These are phyloP conservation scores for Cenchrus fungigraminus DNA, from an alignment of 176 grass and related monocot species.

Conservation along the genomic window DNA sequence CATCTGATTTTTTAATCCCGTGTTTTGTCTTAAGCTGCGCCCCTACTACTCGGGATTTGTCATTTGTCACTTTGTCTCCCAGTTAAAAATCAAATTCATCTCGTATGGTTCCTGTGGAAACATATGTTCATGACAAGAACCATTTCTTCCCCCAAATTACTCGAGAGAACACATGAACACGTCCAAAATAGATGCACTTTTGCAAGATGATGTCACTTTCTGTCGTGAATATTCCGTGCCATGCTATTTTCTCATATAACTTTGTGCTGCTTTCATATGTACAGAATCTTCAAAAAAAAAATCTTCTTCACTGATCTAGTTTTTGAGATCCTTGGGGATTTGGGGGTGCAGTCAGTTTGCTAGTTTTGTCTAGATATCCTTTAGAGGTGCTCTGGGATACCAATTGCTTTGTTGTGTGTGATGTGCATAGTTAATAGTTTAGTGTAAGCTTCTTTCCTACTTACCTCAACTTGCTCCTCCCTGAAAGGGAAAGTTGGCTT, in stretches of 20 bases:
- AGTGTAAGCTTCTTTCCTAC: slow-evolving; percentile 51
- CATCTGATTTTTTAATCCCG: slow-evolving; percentile 34
- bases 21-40: slow-evolving; percentile 39
- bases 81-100: neutral
- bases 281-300: neutral
- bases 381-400: neutral
- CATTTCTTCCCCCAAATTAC: neutral
- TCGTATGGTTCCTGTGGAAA: neutral
- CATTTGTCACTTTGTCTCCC: slow-evolving; percentile 35
- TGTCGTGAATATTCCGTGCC: neutral
- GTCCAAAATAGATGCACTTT: slow-evolving; percentile 5
- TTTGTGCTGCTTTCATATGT: neutral
- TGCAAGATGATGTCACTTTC: slow-evolving; percentile 15
- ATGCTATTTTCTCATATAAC: neutral
- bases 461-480: slow-evolving; percentile 42
- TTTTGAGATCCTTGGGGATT: neutral
- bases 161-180: neutral
- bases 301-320: neutral
- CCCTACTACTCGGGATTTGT: slow-evolving; percentile 28
- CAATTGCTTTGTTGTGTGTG: slow-evolving; percentile 28
- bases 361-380: slow-evolving; percentile 29
- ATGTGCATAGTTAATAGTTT: slow-evolving; percentile 26
- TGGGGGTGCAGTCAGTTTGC: neutral
- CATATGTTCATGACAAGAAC: neutral
- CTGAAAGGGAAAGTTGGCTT: slow-evolving; percentile 62